phyloP scores from a whole-genome alignment of 805 yeast genomes.

The Phaffomyces antillensis region DNA sequence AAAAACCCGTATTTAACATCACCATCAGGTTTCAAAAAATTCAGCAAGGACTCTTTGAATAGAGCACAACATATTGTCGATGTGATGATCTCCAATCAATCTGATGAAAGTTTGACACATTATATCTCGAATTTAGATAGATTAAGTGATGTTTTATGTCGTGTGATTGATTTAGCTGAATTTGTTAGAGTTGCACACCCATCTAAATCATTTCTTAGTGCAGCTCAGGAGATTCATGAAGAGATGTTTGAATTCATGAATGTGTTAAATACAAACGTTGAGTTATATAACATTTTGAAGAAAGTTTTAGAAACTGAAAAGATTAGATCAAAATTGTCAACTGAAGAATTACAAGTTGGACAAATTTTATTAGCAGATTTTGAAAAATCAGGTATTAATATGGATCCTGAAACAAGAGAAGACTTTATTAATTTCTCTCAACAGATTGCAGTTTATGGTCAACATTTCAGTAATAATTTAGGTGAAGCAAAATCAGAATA shows the following conservation, averaged over 20 bases:
- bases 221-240: slow-evolving; percentile 86
- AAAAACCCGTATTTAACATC: slow-evolving; percentile 60
- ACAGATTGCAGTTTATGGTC: slow-evolving; percentile 73
- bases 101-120: slow-evolving; percentile 34
- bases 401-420: slow-evolving; percentile 55
- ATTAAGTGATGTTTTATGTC: slow-evolving; percentile 79
- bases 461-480: slow-evolving; percentile 45
- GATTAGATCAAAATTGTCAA: slow-evolving; percentile 33
- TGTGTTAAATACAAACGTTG: slow-evolving; percentile 75
- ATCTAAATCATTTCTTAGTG: slow-evolving; percentile 54
- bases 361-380: slow-evolving; percentile 75
- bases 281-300: slow-evolving; percentile 53
- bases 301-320: slow-evolving; percentile 38
- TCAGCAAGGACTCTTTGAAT: slow-evolving; percentile 55
- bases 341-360: slow-evolving; percentile 82
- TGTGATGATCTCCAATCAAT: slow-evolving; percentile 42
- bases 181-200: slow-evolving; percentile 90
- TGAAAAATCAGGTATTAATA: slow-evolving; percentile 81
- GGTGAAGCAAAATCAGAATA: slow-evolving; percentile 14
- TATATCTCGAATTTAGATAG: slow-evolving; percentile 71
- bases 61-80: slow-evolving; percentile 58
- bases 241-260: slow-evolving; percentile 92
- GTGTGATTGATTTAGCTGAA: slow-evolving; percentile 91
- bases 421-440: slow-evolving; percentile 75
- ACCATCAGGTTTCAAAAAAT: slow-evolving; percentile 64